Conservation (phyloP, 192 early-diverging fungal species). For the Podochytrium sp. region DNA sequence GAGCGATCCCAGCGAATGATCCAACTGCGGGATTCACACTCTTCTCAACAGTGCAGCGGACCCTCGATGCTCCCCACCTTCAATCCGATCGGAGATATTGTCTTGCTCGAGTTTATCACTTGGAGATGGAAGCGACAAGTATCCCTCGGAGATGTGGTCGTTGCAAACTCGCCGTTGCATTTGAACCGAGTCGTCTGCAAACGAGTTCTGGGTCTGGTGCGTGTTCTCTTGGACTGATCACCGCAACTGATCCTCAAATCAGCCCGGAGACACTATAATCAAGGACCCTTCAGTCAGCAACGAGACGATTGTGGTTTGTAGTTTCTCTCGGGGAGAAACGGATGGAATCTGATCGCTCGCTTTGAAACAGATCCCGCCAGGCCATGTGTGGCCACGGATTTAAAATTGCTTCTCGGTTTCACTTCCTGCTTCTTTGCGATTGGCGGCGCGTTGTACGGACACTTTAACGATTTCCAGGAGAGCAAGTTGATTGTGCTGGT, state of each 20-base stretch:
- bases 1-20: no score
- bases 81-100: conserved; percentile 79
- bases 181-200: conserved; percentile 76
- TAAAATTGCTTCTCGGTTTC: conserved; percentile 83
- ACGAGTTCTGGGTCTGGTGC: conserved; percentile 77
- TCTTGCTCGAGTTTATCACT: conserved; percentile 73
- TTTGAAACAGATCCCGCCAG: conserved; percentile 69
- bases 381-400: conserved; percentile 87
- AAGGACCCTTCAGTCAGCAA: conserved; percentile 72
- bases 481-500: conserved; percentile 40
- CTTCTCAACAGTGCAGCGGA: conserved; percentile 64
- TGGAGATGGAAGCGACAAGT: conserved; percentile 28
- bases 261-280: conserved; percentile 82
- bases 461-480: conserved; percentile 47
- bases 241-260: neutral
- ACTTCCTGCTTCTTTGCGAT: conserved; percentile 73
- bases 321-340: no score
- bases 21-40: no score
- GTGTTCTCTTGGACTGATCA: neutral
- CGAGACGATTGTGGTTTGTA: conserved; percentile 64
- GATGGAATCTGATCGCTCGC: neutral
- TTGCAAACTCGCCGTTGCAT: conserved; percentile 71
- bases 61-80: conserved; percentile 93
- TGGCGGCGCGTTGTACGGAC: conserved; percentile 49
- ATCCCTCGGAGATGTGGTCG: conserved; percentile 77